Evolutionary conservation across 1,139 yeast species (phyloP), one percentile per base, ranked within the genome.

Genomic region (Blastobotrys capitulatus): DNA sequence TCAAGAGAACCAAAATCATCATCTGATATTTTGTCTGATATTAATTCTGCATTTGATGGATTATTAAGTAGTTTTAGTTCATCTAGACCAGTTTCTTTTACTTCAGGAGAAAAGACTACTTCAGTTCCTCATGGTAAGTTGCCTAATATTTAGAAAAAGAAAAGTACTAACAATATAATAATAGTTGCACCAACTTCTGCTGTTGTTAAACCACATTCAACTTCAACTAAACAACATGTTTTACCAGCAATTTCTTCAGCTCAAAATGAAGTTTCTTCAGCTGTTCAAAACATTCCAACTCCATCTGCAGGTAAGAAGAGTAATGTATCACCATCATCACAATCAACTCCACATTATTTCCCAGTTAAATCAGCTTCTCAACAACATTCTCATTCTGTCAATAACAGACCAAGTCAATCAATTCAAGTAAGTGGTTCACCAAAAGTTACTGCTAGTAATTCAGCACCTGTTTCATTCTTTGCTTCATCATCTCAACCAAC

Each of bases 1-100:
- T 38, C 42, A 22, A 26, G 42, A 38, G 31, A 22, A 20, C 20
- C 25, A 5, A 26, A 16, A 12, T 18, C 38, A n/a, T 39, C 42
- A 13, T 39, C 42, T 2, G 47, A 39, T 39, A 53, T 59, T 40
- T 48, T 57, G 29, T 58, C 62, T 20, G 62, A 56, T 41, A 50
- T 59, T 34, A 54, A 55, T 31, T 59, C 64, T 19, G 63, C 59
- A 4, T 59, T 57, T 46, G 52, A 60, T n/a, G 58, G 59, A n/a
- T 37, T 58, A 35, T 44, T 58, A 42, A 50, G 50, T 31, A 51
- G 53, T 34, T 40, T 59, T 18, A 51, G 57, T n/a, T 56, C 60
- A 10, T 46, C 52, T 12, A 46, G 44, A 18, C 60, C 62, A 10
- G 52, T 57, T 12, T 46, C 55, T 1, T 54, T 57, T 44, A 49